Base-by-base conservation (phyloP, 176 grass and related monocot species). In the Oryza meridionalis region DNA sequence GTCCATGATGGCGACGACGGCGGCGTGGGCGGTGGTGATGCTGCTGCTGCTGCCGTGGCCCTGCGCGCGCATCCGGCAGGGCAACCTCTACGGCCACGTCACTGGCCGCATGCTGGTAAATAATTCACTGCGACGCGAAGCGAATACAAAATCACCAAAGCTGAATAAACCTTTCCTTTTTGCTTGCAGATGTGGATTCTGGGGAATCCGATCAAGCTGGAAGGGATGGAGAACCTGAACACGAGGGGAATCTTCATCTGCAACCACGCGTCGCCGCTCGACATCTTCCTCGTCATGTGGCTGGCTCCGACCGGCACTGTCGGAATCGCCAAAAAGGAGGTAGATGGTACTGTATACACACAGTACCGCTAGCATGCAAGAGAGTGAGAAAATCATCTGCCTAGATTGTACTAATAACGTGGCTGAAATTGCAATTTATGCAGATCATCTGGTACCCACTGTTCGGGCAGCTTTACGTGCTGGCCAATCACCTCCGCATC, bases 391-490 rank as follows among this genome's bases (percentile, higher is more conserved):
- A 55, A 19, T 6, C 50, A 55, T 55, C 50, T 55, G 51, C 0
- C 51, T 7, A 55, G 51, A 55, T 55, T 55, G 51, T 55, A 55
- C 0, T 6, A 50, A 50, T 53, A 53, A 55, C 17, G 5, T 55
- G 51, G 17, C 0, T 19, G 51, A 7, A 55, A 19, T 21, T 21
- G 15, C 17, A 16, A 55, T 21, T 1, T 21, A 0, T 19, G 5
- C 81, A 90, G 91, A 88, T 93, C 63, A 83, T 93, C 72, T 88
- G 88, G 88, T 90, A 88, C 69, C 88, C 82, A 17, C n/a, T 88
- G 21, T 86, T 93, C 32, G 73, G 85, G 12, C 88, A 85, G 70
- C 88, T 90, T 9, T 90, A 93, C 76, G 85, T 88, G 61, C 68
- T 93, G 62, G 85, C 85, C 17, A 93, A 83, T 62, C 91, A 93